Evolutionary conservation across 192 early-diverging fungal genomes (phyloP), one percentile per base, ranked within the genome.

Genomic region (Coemansia erecta): DNA sequence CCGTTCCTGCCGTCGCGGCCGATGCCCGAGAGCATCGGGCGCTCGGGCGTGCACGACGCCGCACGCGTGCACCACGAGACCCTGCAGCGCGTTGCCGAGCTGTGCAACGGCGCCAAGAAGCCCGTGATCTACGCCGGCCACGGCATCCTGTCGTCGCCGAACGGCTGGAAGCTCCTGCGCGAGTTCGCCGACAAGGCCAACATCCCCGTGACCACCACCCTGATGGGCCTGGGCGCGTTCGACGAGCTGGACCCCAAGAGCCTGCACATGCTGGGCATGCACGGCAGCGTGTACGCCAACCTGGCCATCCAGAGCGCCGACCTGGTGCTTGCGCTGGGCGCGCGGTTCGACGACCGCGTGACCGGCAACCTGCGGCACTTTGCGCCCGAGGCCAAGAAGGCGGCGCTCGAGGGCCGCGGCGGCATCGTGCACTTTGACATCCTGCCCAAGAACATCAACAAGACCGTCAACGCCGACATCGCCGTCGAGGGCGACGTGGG

Each of bases 361-460:
- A 99, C 97, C 18, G 91, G 89, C 42, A 94, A 85, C 64, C 83
- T 95, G 63, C 85, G 84, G 70, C 81, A 90, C 46, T 99, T 99
- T 77, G 97, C 97, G 26, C 94, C 94, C 19, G 92, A 89, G 60
- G 97, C 95, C 35, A 86, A 87, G 65, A 83, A 87, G 68, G 97
- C 97, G 11, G 92, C 91, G 42, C 77, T 82, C 22, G 89, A 90
- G 61, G 85, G 87, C 58, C 90, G 88, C 47, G 97, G 97, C 51
- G 97, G 97, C 56, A 97, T 99, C 53, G 85, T 94, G 55, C 97
- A 99, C 75, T 99, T 99, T 85, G 97, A 99, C 70, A 97, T 99
- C 67, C 86, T 94, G 87, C 95, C 94, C 68, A 99, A 99, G 84
- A 96, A 99, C 78, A 98, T 99, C 85, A 99, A 98, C 85, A 99